Base-by-base conservation (phyloP, 129 eudicot species). In the Escallonia herrerae region DNA sequence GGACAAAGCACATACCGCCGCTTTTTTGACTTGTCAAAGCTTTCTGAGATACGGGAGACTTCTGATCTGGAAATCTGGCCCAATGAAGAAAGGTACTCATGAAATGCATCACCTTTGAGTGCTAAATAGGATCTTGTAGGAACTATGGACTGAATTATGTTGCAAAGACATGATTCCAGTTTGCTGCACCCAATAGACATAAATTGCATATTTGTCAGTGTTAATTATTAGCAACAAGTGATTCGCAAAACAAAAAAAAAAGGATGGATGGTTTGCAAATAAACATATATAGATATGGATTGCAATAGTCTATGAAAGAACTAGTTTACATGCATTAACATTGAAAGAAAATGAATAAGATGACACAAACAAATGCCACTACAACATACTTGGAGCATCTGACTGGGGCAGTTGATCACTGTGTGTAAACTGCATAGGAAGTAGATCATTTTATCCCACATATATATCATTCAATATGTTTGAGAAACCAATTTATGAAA, bases 61-160 rank as follows among this genome's bases (percentile, higher is more conserved):
- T 88, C 98, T 54, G 74, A 81, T 79, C 85, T 88, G 61, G 98
- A 87, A 56, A 91, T 91, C 50, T 81, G 89, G 77, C 87, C 76
- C 64, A 88, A 82, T 47, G 87, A 75, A 10, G 96, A 88, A 47
- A 91, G 83, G 72, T 91, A 91, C 47, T 91, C 98, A 63, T 87
- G 90, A 74, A 81, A 82, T 61, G 90, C 73, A 72, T 79, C 53
- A 9, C 95, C 96, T 70, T 73, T 77, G 38, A 82, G 48, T 15
- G 87, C 72, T 60, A 91, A 72, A 50, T 75, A 77, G 63, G 87
- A 81, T 41, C 77, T 76, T 64, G 69, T 33, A 38, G 96, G 91
- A 74, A 88, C 85, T 53, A 83, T 63, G 15, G 89, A 76, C 69
- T 77, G 80, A 58, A 81, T 81, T 58, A 90, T 68, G 71, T 71